phyloP scores from a whole-genome alignment of 2,329 filamentous ascomycete species.

The Aureobasidium pullulans region DNA sequence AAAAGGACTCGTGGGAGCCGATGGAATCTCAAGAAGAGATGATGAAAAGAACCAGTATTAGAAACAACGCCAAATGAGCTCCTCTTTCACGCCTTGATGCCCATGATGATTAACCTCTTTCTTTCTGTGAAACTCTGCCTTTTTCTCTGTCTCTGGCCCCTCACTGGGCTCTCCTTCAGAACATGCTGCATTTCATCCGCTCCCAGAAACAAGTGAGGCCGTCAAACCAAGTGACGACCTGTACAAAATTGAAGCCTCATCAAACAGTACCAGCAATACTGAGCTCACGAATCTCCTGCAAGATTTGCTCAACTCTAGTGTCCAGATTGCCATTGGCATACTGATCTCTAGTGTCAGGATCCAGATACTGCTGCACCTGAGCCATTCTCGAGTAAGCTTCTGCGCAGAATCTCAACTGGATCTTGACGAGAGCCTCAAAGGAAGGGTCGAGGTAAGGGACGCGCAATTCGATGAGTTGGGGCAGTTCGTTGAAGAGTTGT shows the following conservation, averaged over 20 bases:
- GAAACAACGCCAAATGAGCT: constrained; percentile 4
- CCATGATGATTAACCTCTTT: constrained; percentile 4
- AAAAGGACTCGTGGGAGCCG: background rate
- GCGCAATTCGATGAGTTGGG: constrained; percentile 90
- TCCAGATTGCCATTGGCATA: constrained; percentile 93
- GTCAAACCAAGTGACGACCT: background rate
- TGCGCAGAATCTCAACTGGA: constrained; percentile 93
- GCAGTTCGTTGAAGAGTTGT: constrained; percentile 84
- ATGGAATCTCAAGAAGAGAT: background rate
- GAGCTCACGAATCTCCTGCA: constrained; percentile 94
- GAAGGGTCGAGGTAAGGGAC: constrained; percentile 95
- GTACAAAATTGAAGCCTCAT: background rate
- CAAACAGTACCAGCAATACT: constrained; percentile 76
- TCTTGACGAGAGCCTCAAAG: constrained; percentile 97
- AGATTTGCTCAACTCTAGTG: constrained; percentile 82
- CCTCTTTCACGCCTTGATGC: background rate
- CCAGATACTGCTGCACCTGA: constrained; percentile 96
- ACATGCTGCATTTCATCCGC: too few species aligned
- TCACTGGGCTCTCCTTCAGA: background rate
- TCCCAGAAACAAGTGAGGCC: background rate
- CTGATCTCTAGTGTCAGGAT: constrained; percentile 89
- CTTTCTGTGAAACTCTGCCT: background rate
- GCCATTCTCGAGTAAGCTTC: constrained; percentile 98
- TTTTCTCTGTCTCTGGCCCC: background rate
- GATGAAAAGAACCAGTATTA: background rate